Base-by-base conservation (phyloP, 2,329 filamentous ascomycete genomes). In the Lachnum nothofagi region DNA sequence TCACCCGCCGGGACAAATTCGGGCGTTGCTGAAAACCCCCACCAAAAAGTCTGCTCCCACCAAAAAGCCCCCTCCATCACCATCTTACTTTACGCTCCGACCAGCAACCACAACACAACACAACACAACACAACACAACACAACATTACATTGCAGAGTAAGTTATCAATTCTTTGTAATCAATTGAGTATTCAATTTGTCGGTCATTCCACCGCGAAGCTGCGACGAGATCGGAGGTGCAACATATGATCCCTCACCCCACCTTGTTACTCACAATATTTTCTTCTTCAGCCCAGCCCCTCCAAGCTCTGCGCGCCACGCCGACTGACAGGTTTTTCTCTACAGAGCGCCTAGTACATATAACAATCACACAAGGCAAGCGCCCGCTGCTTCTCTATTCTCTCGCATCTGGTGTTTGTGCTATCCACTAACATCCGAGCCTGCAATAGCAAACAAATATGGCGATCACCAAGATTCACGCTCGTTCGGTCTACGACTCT, bases 401-500 rank as follows among this genome's bases (percentile, higher is more conserved):
- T 29, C 34, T 3, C 1, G 34, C 27, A 9, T 19, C 17, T 25
- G 25, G 10, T 38, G n/a, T 9, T 23, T 23, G 23, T n/a, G 23
- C 5, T 1, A n/a, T 42, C n/a, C 17, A 35, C 55, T 58, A 55
- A 60, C 46, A 49, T 44, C 38, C 49, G 40, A 46, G 47, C 48
- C 42, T 46, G 44, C 49, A 23, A 48, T 50, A 61, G 55, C 59
- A 51, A 55, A 48, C 64, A 35, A 91, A 69, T 62, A 98, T 98
- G 93, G 77, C 87, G 67, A 88, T 93, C 74, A 83, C 83, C 72
- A 91, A 91, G 80, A 81, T 93, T 70, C 86, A 91, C 81, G 88
- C 87, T 68, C 87, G 93, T 70, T 91, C 86, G 68, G 90, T 98
- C 78, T 98, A 91, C 83, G 93, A 98, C 82, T 97, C 93, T 72